A percentile compares a stretch with the other conserved stretches of the same genome.
phyloP scores from a whole-genome alignment of 2,329 filamentous ascomycete species.

The Leptographium radiaticola region DNA sequence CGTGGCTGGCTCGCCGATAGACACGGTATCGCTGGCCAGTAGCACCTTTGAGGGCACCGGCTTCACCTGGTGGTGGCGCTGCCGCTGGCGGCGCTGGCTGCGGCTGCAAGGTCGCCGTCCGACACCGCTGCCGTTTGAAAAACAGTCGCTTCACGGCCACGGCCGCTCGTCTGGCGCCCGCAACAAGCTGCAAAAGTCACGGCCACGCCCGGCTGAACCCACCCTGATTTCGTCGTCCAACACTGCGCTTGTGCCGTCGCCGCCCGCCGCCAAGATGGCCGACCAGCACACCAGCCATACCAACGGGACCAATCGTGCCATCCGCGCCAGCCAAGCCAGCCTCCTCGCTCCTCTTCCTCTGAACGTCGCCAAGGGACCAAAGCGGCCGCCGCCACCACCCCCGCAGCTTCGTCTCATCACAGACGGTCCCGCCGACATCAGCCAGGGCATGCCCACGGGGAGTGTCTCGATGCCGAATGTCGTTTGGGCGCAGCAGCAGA shows the following conservation, averaged over 20 bases:
- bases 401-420: conserved; percentile 4
- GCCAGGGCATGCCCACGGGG: not conserved
- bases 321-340: not conserved
- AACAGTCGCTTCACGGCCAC: too few species aligned
- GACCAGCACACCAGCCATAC: not conserved
- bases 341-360: not conserved
- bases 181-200: not conserved
- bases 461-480: not conserved
- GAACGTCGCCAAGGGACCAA: not conserved
- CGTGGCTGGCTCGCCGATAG: not conserved
- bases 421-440: not conserved
- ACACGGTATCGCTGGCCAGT: conserved; percentile 4
- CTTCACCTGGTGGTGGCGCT: conserved; percentile 8
- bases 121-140: too few species aligned
- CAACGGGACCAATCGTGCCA: not conserved
- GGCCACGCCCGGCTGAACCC: conserved; percentile 4
- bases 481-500: not conserved
- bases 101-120: conserved; percentile 4
- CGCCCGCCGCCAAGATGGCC: not conserved
- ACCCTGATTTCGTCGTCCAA: conserved; percentile 5
- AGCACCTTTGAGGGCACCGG: conserved; percentile 7
- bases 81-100: conserved; percentile 7
- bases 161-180: not conserved
- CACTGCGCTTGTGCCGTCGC: conserved; percentile 4
- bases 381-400: conserved; percentile 7